Evolutionary conservation across 352 stramenopile species (phyloP).

Genomic region (Pythium oligandrum): DNA sequence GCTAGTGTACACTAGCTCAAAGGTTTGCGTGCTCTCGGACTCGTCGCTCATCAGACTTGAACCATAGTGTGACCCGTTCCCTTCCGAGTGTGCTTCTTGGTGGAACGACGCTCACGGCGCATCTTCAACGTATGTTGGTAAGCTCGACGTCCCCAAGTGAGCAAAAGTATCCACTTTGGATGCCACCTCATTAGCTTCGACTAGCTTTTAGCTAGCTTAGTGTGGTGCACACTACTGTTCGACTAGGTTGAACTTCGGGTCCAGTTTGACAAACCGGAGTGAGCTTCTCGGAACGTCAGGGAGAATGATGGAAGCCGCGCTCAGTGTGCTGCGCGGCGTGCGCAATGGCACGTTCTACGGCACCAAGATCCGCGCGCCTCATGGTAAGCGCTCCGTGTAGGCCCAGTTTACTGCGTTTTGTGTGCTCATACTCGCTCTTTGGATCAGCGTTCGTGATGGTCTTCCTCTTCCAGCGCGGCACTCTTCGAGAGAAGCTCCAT

Average conservation of each 20-base stretch:
- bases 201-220: not conserved
- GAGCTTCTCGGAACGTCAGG: not conserved
- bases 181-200: too few relatives aligned
- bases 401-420: too few relatives aligned
- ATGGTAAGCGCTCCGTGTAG: conserved; percentile 39
- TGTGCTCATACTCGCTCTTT: not conserved
- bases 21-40: too few relatives aligned
- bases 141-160: too few relatives aligned
- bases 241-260: not conserved
- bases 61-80: too few relatives aligned
- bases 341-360: conserved; percentile 88
- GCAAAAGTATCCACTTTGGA: too few relatives aligned
- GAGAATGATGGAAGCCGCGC: conserved; percentile 41
- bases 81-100: too few relatives aligned
- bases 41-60: too few relatives aligned
- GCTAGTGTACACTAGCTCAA: too few relatives aligned
- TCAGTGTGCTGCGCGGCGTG: conserved; percentile 75
- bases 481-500: conserved; percentile 69
- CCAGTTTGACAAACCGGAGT: not conserved
- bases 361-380: conserved; percentile 84
- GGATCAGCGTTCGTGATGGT: conserved; percentile 84
- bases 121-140: too few relatives aligned
- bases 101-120: too few relatives aligned
- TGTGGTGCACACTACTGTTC: conserved; percentile 8
- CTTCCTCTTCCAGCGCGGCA: conserved; percentile 82